Base-by-base conservation (phyloP, 2,329 filamentous ascomycete species). In the Escovopsis sp. region DNA sequence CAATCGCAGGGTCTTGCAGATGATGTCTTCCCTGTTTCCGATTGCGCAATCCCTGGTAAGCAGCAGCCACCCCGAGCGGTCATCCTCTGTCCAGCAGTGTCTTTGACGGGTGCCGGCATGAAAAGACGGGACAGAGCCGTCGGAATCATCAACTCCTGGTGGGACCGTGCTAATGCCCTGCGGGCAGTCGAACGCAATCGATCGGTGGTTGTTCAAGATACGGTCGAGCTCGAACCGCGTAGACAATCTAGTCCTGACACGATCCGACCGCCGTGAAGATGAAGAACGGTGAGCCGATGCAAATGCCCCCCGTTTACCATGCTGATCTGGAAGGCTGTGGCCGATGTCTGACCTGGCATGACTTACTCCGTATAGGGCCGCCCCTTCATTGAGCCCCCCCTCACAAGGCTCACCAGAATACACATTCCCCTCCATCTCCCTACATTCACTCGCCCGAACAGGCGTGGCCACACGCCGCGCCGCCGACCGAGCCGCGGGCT, bases 31-130 rank as follows among this genome's bases (percentile, higher is more conserved):
- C 1, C 41, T 61, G 4, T 61, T 61, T 25, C 58, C 58, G 1
- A 49, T 61, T 27, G 54, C 58, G 9, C 55, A 54, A 15, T 56
- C 56, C n/a, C 33, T 61, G 41, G 57, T 60, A 43, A 36, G 56
- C 46, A 10, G 26, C 14, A 37, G n/a, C 29, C n/a, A 21, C 31
- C 17, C 31, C 5, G 10, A 13, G 7, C 15, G 17, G 14, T 18
- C 5, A 13, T 12, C 9, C 9, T 16, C 8, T 7, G 12, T n/a
- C n/a, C n/a, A n/a, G n/a, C n/a, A n/a, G n/a, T n/a, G n/a, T n/a
- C n/a, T n/a, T n/a, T n/a, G n/a, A n/a, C n/a, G n/a, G n/a, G n/a
- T n/a, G n/a, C n/a, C n/a, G n/a, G n/a, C n/a, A n/a, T n/a, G n/a
- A n/a, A n/a, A n/a, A n/a, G n/a, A n/a, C n/a, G n/a, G n/a, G n/a